Evolutionary conservation across 1,284 basidiomycete species (phyloP).

Genomic region (Hypsizygus ulmarius): DNA sequence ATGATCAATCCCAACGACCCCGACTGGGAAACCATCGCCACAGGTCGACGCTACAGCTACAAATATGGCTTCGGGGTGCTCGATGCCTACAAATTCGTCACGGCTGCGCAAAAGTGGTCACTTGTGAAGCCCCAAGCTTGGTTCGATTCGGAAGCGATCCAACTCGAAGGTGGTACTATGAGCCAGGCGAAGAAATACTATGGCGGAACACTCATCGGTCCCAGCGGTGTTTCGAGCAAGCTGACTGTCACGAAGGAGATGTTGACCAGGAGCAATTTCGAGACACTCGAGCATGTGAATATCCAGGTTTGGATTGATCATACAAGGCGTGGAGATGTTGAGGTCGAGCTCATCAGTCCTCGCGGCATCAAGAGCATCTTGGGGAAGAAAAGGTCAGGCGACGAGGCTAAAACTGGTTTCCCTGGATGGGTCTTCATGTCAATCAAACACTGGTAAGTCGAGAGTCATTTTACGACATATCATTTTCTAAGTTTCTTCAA

Average conservation of each 20-base stretch:
- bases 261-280: slow-evolving; percentile 77
- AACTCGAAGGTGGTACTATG: slow-evolving; percentile 63
- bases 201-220: slow-evolving; percentile 66
- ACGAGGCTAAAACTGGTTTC: slow-evolving; percentile 72
- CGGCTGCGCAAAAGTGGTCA: slow-evolving; percentile 79
- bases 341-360: slow-evolving; percentile 87
- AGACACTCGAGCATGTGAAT: slow-evolving; percentile 90
- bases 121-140: slow-evolving; percentile 95
- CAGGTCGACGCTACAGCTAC: slow-evolving; percentile 87
- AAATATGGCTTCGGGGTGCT: slow-evolving; percentile 96
- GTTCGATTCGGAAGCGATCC: slow-evolving; percentile 73
- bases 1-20: slow-evolving; percentile 87
- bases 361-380: slow-evolving; percentile 85
- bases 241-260: slow-evolving; percentile 73
- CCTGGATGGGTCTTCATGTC: slow-evolving; percentile 98
- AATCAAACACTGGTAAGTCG: slow-evolving; percentile 91
- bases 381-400: slow-evolving; percentile 69
- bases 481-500: slow-evolving; percentile 31
- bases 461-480: neutral
- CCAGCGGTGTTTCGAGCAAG: slow-evolving; percentile 65
- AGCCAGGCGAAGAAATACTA: slow-evolving; percentile 49
- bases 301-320: slow-evolving; percentile 93
- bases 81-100: slow-evolving; percentile 83
- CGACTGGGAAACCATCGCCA: slow-evolving; percentile 89
- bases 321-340: slow-evolving; percentile 84